phyloP scores from a whole-genome alignment of 2,329 filamentous ascomycete species.

The Penicillium digitatum region DNA sequence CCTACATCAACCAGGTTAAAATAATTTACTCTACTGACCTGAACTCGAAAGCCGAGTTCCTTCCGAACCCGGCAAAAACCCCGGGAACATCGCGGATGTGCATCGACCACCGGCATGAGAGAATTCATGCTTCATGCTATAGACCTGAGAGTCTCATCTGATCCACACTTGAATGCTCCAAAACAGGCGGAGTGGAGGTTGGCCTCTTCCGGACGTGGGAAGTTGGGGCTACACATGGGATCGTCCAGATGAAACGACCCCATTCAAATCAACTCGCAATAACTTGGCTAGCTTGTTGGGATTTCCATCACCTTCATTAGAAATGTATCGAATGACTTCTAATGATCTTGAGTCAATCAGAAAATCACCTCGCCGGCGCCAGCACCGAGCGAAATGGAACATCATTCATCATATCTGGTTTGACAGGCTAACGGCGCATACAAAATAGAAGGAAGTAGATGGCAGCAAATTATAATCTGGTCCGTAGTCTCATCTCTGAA shows the following conservation, averaged over 20 bases:
- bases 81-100: background rate
- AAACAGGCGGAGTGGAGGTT: background rate
- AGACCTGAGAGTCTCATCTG: background rate
- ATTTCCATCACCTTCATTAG: background rate
- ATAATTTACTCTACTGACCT: background rate
- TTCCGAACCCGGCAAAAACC: background rate
- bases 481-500: background rate
- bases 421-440: conserved; percentile 1
- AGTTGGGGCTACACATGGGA: background rate
- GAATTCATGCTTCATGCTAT: background rate
- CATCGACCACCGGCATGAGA: background rate
- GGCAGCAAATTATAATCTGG: background rate
- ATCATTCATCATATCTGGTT: background rate
- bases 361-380: background rate
- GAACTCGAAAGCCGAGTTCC: background rate
- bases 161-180: background rate
- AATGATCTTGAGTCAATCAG: background rate
- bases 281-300: background rate
- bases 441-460: background rate
- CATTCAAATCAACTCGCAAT: background rate
- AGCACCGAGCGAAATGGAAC: background rate
- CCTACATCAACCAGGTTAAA: background rate
- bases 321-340: background rate
- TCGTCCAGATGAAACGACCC: background rate
- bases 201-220: background rate